phyloP scores from a whole-genome alignment of 75 land plant genomes.

The Ceratopteris richardii region DNA sequence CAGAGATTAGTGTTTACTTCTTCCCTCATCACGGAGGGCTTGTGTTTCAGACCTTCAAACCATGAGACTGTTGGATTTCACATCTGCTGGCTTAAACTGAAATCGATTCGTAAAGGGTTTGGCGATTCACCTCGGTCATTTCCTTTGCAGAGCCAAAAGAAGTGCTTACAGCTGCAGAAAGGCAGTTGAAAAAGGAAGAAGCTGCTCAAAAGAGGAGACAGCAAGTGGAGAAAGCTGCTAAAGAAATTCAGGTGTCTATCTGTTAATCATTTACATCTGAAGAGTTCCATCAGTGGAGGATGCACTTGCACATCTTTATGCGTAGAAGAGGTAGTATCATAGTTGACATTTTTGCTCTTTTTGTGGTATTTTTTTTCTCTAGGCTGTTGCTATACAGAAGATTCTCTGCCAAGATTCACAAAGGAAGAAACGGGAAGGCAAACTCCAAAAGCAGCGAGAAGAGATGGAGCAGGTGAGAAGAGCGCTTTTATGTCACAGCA shows the following conservation, averaged over 20 bases:
- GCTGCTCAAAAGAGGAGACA: slow-evolving; percentile 40
- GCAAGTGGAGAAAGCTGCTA: slow-evolving; percentile 45
- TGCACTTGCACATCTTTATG: no score
- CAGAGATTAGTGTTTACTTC: no score
- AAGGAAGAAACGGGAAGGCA: slow-evolving; percentile 39
- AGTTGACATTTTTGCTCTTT: no score
- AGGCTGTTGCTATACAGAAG: slow-evolving; percentile 45
- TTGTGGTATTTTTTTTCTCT: background rate
- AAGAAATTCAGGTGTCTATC: slow-evolving; percentile 29
- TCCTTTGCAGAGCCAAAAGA: slow-evolving; percentile 23
- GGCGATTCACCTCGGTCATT: no score
- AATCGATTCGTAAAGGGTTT: no score
- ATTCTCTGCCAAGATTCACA: slow-evolving; percentile 38
- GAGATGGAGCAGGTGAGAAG: slow-evolving; percentile 35
- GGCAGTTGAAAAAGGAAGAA: slow-evolving; percentile 40
- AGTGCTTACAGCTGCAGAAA: slow-evolving; percentile 31
- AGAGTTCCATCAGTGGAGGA: no score
- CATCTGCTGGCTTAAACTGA: no score
- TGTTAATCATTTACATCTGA: background rate
- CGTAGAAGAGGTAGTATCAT: no score
- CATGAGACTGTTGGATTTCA: no score
- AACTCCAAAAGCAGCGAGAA: slow-evolving; percentile 36
- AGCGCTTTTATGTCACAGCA: no score
- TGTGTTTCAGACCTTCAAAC: no score
- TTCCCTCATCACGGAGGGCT: no score